Base-by-base conservation (phyloP, 371 early-diverging fungal genomes). In the Dinochytrium kinnereticum region DNA sequence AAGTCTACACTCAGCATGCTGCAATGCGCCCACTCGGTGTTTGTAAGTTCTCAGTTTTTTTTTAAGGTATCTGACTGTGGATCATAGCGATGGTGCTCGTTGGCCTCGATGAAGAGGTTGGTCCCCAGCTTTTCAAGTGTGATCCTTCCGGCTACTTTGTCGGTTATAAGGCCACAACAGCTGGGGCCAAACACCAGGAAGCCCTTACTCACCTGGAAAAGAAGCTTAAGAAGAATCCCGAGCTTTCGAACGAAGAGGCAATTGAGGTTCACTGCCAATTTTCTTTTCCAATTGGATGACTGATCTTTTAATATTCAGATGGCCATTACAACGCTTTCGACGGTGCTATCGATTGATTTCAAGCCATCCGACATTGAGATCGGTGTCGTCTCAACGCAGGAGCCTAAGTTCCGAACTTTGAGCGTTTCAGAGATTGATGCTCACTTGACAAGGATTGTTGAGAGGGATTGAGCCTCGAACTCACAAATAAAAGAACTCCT, bases 1-100 rank as follows among this genome's bases (percentile, higher is more conserved):
- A 99, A 89, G 96, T 99, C 39, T 97, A 95, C 82, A 99, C 99
- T 61, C 99, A 99, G 80, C 96, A 98, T 77, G 99, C 99, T 40
- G 96, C 96, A 71, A 98, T 98, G 97, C 87, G 99, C 78, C 98
- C 98, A 31, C 86, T 95, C 64, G 99, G 98, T 73, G 97, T 97
- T 75, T 96, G 94, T 95, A 86, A 85, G 92, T 90, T 51, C 28
- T n/a, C n/a, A n/a, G n/a, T n/a, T n/a, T 1, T 1, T 55, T 0
- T 44, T 24, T 1, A 10, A 21, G 71, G 55, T 55, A 30, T 70
- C 68, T 24, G 21, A 21, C 49, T 44, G 21, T 49, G 0, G 1
- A 24, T 31, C 59, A 17, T 78, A 93, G 94, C 99, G 61, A 95
- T 98, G 95, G 96, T 97, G 69, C 82, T 99, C 72, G 93, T 97